Evolutionary conservation across 2,329 filamentous ascomycete species (phyloP).

Genomic region (Trichoderma koningiopsis): DNA sequence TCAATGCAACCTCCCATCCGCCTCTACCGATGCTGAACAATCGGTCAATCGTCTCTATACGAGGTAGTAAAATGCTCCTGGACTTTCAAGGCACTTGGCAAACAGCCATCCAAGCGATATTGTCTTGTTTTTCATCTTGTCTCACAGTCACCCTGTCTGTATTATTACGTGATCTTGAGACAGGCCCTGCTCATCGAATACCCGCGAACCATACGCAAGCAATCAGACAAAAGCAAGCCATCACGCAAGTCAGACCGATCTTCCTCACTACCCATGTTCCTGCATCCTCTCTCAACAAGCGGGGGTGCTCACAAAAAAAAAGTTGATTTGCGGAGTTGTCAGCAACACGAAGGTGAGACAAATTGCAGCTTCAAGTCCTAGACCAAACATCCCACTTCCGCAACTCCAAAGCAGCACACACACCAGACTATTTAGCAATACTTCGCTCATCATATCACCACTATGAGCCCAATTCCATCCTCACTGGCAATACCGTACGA

Average conservation of each 20-base stretch:
- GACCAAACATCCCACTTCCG: background rate
- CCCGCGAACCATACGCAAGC: slow-evolving; percentile 19
- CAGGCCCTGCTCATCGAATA: background rate
- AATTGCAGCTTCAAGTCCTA: no score
- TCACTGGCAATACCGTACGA: background rate
- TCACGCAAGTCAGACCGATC: slow-evolving; percentile 20
- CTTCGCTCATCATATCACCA: background rate
- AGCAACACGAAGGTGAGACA: no score
- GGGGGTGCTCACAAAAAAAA: background rate
- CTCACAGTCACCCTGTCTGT: background rate
- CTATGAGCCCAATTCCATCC: background rate
- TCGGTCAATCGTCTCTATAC: background rate
- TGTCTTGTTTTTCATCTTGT: background rate
- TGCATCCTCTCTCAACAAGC: background rate
- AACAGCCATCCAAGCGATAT: no score
- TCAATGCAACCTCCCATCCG: background rate
- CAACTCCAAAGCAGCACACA: background rate
- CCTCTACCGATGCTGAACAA: background rate
- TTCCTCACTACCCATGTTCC: slow-evolving; percentile 6
- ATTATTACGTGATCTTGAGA: background rate
- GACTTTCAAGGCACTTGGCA: background rate
- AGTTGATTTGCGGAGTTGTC: background rate
- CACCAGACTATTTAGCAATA: background rate
- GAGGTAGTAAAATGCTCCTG: background rate
- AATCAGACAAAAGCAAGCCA: slow-evolving; percentile 1